A percentile compares a stretch with the other conserved stretches of the same genome.
Evolutionary conservation across 1,284 basidiomycete species (phyloP).

Genomic region (Sphagnurus paluster): DNA sequence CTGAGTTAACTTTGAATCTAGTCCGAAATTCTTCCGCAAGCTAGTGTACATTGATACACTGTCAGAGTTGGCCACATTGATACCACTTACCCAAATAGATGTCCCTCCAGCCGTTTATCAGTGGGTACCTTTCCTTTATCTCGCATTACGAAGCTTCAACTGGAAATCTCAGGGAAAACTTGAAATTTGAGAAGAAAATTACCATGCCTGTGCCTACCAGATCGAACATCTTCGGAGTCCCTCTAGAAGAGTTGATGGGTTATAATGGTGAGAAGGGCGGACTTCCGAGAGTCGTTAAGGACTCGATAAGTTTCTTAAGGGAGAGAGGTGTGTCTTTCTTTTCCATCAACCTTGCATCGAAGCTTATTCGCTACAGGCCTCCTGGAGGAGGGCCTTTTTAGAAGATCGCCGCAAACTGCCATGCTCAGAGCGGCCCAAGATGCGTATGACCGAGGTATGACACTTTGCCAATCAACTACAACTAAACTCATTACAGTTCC

Average conservation of each 20-base stretch:
- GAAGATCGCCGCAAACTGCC: conserved; percentile 72
- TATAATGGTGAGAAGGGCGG: conserved; percentile 77
- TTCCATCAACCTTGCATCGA: not conserved
- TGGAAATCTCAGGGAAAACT: conserved; percentile 57
- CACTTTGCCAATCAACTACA: not conserved
- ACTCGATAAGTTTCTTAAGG: conserved; percentile 72
- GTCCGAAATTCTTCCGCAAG: conserved; percentile 87
- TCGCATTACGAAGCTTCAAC: conserved; percentile 2
- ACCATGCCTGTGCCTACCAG: conserved; percentile 57
- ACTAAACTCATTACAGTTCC: conserved; percentile 11
- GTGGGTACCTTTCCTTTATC: conserved; percentile 36
- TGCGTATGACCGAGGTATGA: conserved; percentile 75
- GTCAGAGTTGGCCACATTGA: conserved; percentile 69
- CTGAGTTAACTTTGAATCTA: conserved; percentile 25
- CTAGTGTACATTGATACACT: conserved; percentile 74
- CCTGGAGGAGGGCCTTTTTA: conserved; percentile 77
- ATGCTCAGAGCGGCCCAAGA: conserved; percentile 73
- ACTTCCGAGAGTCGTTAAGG: conserved; percentile 75
- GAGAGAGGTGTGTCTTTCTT: conserved; percentile 45
- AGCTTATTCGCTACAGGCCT: conserved; percentile 44
- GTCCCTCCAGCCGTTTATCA: conserved; percentile 80
- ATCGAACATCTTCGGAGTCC: conserved; percentile 74
- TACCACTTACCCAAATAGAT: conserved; percentile 84
- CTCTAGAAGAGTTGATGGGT: conserved; percentile 81
- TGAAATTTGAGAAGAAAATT: conserved; percentile 69